Conservation (phyloP, 257 asterid genomes). For the Nicotiana knightiana region DNA sequence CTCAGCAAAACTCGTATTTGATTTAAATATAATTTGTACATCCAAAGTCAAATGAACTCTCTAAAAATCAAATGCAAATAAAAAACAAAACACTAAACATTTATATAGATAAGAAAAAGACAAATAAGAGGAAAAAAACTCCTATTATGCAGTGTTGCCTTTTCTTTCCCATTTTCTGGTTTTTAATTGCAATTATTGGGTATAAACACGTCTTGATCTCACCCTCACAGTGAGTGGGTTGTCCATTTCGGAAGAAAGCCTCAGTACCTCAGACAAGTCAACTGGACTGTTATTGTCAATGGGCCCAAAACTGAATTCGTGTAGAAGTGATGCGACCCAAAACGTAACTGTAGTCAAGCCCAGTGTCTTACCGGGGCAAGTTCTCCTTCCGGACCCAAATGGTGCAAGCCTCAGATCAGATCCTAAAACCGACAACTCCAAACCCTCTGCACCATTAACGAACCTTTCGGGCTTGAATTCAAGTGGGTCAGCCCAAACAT, state of each 20-base stretch:
- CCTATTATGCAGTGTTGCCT: not conserved
- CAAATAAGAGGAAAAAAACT: no score
- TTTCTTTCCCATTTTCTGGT: not conserved
- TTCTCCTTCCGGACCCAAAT: slow-evolving; percentile 76
- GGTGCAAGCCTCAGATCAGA: slow-evolving; percentile 74
- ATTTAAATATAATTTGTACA: slow-evolving; percentile 3
- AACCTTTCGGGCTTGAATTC: slow-evolving; percentile 62
- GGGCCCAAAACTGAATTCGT: slow-evolving; percentile 32
- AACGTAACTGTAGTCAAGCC: slow-evolving; percentile 56
- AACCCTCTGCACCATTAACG: not conserved
- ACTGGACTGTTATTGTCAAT: slow-evolving; percentile 1
- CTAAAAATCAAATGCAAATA: not conserved
- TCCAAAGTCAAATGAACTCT: not conserved
- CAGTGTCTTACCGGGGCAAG: slow-evolving; percentile 69
- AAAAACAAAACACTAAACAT: not conserved
- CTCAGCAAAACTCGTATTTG: not conserved
- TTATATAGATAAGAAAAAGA: not conserved
- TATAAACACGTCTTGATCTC: slow-evolving; percentile 29
- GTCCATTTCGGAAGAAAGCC: slow-evolving; percentile 68
- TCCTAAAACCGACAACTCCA: slow-evolving; percentile 41
- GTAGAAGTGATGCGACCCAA: slow-evolving; percentile 70
- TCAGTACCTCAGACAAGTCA: slow-evolving; percentile 49
- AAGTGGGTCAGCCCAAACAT: slow-evolving; percentile 52
- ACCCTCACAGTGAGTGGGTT: slow-evolving; percentile 46
- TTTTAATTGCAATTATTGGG: not conserved